phyloP scores from a whole-genome alignment of 768 basidiomycete species.

The Thelephora aurantiotincta region DNA sequence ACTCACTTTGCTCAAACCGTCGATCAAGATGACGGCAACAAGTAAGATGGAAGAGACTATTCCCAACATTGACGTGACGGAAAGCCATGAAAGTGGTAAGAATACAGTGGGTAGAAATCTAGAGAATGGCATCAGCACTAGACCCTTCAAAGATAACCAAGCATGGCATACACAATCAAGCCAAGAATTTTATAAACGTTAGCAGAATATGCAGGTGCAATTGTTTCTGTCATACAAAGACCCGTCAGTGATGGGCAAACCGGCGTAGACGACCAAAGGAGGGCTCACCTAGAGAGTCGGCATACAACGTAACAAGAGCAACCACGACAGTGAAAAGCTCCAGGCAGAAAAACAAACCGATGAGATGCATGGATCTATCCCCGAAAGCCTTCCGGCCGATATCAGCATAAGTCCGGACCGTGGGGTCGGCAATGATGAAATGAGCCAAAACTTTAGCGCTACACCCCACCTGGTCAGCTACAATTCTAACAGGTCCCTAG shows the following conservation, averaged over 20 bases:
- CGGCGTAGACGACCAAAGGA: too few relatives aligned
- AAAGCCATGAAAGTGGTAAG: constrained; percentile 74
- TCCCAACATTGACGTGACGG: constrained; percentile 79
- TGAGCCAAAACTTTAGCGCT: constrained; percentile 81
- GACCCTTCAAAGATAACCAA: not conserved
- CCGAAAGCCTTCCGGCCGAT: constrained; percentile 87
- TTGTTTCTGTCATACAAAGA: constrained; percentile 26
- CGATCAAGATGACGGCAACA: constrained; percentile 63
- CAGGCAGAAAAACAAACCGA: constrained; percentile 67
- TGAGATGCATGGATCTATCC: constrained; percentile 44
- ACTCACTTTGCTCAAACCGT: constrained; percentile 61
- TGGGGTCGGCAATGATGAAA: constrained; percentile 57
- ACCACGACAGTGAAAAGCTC: constrained; percentile 86
- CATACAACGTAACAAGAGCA: constrained; percentile 78
- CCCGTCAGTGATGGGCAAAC: too few relatives aligned
- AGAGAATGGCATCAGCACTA: constrained; percentile 3
- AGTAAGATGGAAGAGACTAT: constrained; percentile 68
- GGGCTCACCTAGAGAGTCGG: constrained; percentile 51
- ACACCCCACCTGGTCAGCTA: constrained; percentile 3
- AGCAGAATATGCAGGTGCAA: constrained; percentile 54
- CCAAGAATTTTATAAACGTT: constrained; percentile 67
- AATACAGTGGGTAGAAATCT: constrained; percentile 79
- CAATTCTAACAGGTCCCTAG: not conserved
- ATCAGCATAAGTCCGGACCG: constrained; percentile 74
- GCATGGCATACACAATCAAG: constrained; percentile 38